phyloP scores from a whole-genome alignment of 352 stramenopile genomes.

The Phytopythium ostracodes region DNA sequence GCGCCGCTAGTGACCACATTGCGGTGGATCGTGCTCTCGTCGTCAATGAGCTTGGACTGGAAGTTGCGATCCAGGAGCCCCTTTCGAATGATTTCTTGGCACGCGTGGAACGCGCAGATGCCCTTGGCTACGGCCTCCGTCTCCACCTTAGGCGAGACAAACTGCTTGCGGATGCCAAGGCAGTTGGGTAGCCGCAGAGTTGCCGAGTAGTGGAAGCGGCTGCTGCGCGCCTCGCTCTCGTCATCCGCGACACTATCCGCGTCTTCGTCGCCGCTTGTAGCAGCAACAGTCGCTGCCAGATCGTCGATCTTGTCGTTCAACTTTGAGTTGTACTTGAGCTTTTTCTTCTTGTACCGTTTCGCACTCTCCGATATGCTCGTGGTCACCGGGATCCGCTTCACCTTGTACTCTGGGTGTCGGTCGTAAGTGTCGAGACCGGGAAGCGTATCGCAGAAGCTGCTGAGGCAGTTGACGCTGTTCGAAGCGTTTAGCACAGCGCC shows the following conservation, averaged over 20 bases:
- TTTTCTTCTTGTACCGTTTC: slow-evolving; percentile 70
- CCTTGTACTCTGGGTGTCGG: slow-evolving; percentile 64
- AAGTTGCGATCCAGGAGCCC: slow-evolving; percentile 70
- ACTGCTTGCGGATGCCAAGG: slow-evolving; percentile 58
- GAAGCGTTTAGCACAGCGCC: slow-evolving; percentile 54
- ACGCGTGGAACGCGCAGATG: slow-evolving; percentile 81
- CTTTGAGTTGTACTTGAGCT: slow-evolving; percentile 75
- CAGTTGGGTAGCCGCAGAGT: slow-evolving; percentile 56
- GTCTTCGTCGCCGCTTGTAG: slow-evolving; percentile 10
- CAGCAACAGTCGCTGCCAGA: slow-evolving; percentile 16
- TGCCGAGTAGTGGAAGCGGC: slow-evolving; percentile 56
- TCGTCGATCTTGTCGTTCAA: slow-evolving; percentile 80
- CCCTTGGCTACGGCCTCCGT: slow-evolving; percentile 65
- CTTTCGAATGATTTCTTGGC: slow-evolving; percentile 64
- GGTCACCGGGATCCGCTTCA: slow-evolving; percentile 59
- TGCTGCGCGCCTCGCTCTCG: slow-evolving; percentile 8
- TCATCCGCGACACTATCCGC: slow-evolving; percentile 11
- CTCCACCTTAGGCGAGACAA: slow-evolving; percentile 57
- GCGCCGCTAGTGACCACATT: background rate
- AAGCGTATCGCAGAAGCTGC: slow-evolving; percentile 77
- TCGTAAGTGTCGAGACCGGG: slow-evolving; percentile 82
- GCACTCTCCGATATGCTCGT: slow-evolving; percentile 39
- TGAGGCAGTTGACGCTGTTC: slow-evolving; percentile 66
- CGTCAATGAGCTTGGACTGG: slow-evolving; percentile 59
- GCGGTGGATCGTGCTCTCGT: slow-evolving; percentile 37